Base-by-base conservation (phyloP, 805 yeast genomes). In the Ogataea nitratoaversa region DNA sequence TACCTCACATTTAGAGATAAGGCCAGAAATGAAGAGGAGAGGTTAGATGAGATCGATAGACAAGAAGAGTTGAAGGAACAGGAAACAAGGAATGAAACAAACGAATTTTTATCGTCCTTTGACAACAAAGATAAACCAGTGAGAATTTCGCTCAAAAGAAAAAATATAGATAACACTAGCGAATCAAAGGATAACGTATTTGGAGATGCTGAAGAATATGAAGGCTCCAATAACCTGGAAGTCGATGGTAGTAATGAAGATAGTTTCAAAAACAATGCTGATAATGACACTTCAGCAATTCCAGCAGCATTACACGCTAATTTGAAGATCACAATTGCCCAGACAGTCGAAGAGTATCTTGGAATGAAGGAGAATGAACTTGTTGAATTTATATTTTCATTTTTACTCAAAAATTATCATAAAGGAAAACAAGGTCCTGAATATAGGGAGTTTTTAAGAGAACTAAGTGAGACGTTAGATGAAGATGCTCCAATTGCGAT, bases 331-430 rank as follows among this genome's bases (percentile, higher is more conserved):
- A 68, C 67, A 43, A 59, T 77, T 17, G 65, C 61, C n/a, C 56
- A 54, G 3, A 61, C 74, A 34, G 57, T 79, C 24, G 78, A 70
- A 40, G 79, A 76, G 41, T 72, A 66, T 41, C 54, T 79, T 34
- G 84, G 83, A 1, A 62, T 74, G 33, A 60, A 63, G 37, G 85
- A 78, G 44, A 76, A 72, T 12, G 70, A 73, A 32, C 62, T 79
- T 44, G 59, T 68, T 12, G 65, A 66, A 2, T 73, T 70, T 38
- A 65, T 79, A 22, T 50, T 61, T 27, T 62, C 62, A 25, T 65
- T 68, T 38, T 57, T 76, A 4, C 47, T 59, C 23, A 62, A 59
- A 20, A 56, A 70, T 19, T 62, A 50, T 31, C 59, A 52, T 8
- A 63, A 62, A 30, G 45, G 47, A 8, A 47, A 46, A 33, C 51